Conservation (phyloP, 2,329 filamentous ascomycete species). For the Diaporthe aspalathi region DNA sequence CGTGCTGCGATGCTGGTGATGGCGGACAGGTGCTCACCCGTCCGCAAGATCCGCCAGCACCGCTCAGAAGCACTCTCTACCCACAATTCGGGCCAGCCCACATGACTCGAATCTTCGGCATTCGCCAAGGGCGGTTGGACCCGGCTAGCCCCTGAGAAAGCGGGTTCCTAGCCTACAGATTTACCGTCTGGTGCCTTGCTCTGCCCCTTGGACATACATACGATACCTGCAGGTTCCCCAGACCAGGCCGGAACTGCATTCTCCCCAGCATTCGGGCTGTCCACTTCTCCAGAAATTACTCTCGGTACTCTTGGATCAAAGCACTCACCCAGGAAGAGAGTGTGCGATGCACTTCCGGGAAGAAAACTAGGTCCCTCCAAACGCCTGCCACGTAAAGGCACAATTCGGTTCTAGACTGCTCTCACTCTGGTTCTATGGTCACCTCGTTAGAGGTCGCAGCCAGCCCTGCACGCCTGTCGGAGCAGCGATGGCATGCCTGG, state of each 20-base stretch:
- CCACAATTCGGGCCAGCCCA: slow-evolving; percentile 25
- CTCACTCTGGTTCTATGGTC: too few species aligned
- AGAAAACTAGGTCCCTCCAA: too few species aligned
- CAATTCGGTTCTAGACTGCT: too few species aligned
- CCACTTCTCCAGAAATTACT: neutral
- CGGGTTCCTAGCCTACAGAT: neutral
- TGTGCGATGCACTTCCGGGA: too few species aligned
- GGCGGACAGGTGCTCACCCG: neutral
- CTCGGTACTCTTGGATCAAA: too few species aligned
- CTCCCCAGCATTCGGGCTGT: neutral
- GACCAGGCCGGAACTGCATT: neutral
- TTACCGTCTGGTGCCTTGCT: too few species aligned
- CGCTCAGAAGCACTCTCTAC: too few species aligned
- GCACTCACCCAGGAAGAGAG: too few species aligned
- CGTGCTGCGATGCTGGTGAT: neutral
- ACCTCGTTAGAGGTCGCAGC: too few species aligned
- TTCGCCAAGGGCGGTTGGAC: slow-evolving; percentile 14
- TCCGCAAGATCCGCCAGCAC: neutral
- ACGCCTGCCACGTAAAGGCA: too few species aligned
- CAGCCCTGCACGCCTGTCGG: too few species aligned
- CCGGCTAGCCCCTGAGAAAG: slow-evolving; percentile 24
- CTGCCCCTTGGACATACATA: neutral
- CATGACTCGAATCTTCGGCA: slow-evolving; percentile 10
- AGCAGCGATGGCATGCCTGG: too few species aligned
- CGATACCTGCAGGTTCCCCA: neutral